A percentile compares a stretch with the other conserved stretches of the same genome.
Conservation (phyloP, 176 grass and related monocot genomes). For the Aegilops longissima region DNA sequence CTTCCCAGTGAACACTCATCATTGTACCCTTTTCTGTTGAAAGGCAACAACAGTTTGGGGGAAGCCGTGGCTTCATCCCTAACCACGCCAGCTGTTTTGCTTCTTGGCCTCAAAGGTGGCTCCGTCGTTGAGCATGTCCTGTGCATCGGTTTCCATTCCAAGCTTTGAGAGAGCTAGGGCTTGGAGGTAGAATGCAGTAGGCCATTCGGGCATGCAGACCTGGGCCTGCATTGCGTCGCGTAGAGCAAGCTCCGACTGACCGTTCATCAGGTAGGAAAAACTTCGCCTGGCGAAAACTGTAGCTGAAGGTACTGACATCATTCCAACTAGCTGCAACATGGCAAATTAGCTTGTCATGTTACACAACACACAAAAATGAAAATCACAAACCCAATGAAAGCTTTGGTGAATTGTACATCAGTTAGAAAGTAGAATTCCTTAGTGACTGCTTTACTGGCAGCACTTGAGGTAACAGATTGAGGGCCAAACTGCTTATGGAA, state of each 20-base stretch:
- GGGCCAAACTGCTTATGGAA: neutral
- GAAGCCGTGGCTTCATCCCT: neutral
- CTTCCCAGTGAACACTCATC: slow-evolving; percentile 4
- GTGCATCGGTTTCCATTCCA: slow-evolving; percentile 96
- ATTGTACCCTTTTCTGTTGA: slow-evolving; percentile 8
- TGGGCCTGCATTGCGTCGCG: slow-evolving; percentile 98
- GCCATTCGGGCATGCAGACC: slow-evolving; percentile 99
- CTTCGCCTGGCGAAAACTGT: slow-evolving; percentile 86
- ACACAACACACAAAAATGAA: neutral
- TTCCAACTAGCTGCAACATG: slow-evolving; percentile 69
- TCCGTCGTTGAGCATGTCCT: slow-evolving; percentile 97
- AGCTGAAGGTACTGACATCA: slow-evolving; percentile 87
- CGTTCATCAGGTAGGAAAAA: slow-evolving; percentile 95
- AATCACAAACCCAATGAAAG: slow-evolving; percentile 7
- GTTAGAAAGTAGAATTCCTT: neutral
- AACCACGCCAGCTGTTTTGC: slow-evolving; percentile 89
- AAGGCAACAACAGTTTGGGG: neutral
- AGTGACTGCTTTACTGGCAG: neutral
- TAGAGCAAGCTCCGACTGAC: slow-evolving; percentile 87
- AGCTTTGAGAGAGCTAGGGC: slow-evolving; percentile 94
- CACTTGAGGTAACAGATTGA: neutral
- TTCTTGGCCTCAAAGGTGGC: slow-evolving; percentile 92
- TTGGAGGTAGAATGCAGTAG: slow-evolving; percentile 94
- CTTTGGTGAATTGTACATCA: neutral
- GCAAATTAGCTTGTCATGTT: slow-evolving; percentile 17